Evolutionary conservation across 352 stramenopile genomes (phyloP).

Genomic region (Phytophthora macrochlamydospora): DNA sequence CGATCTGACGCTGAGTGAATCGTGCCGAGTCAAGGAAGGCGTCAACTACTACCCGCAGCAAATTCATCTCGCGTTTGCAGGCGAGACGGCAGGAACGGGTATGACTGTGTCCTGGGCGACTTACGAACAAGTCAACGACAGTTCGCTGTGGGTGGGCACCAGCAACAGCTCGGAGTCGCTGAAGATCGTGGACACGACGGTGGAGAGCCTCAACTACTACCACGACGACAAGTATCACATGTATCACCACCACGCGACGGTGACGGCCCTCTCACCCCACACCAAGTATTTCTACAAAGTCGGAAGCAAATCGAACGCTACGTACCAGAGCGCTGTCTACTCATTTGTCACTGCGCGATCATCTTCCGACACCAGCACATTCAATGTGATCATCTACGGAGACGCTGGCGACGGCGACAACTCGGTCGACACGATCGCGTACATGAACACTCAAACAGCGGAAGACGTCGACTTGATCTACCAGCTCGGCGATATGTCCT

Average conservation of each 20-base stretch:
- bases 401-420: conserved; percentile 33
- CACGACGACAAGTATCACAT: conserved; percentile 46
- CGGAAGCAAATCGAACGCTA: conserved; percentile 19
- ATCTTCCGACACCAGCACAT: conserved; percentile 21
- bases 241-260: conserved; percentile 52
- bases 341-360: conserved; percentile 41
- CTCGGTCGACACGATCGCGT: conserved; percentile 26
- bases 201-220: conserved; percentile 42
- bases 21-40: conserved; percentile 43
- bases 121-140: conserved; percentile 30
- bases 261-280: conserved; percentile 33
- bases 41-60: conserved; percentile 66
- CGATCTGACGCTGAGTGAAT: conserved; percentile 45
- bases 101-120: conserved; percentile 64
- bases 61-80: conserved; percentile 59
- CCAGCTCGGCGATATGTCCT: conserved; percentile 40
- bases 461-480: conserved; percentile 34
- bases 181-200: conserved; percentile 12
- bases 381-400: conserved; percentile 38
- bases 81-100: conserved; percentile 36
- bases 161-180: conserved; percentile 7
- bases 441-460: conserved; percentile 38
- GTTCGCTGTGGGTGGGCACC: conserved; percentile 41
- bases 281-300: conserved; percentile 50
- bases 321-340: conserved; percentile 30